A percentile compares a stretch with the other conserved stretches of the same genome.
Conservation (phyloP, 108 stramenopile species). For the Tribonema minus region DNA sequence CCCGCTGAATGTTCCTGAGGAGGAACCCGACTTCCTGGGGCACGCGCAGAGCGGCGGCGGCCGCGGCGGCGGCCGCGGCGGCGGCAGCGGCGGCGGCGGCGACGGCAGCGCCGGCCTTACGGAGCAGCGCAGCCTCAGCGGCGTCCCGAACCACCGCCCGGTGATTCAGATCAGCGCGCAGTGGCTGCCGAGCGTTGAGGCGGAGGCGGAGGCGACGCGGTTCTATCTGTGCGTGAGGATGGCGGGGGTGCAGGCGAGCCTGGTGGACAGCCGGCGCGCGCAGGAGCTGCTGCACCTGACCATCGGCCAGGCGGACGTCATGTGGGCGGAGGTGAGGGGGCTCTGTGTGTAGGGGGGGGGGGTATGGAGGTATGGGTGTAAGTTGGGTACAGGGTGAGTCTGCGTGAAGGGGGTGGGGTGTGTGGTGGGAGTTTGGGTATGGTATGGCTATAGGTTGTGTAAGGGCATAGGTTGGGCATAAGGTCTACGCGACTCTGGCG, state of each 20-base stretch:
- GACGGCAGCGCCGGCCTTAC: not conserved
- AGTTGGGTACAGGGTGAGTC: too few species aligned
- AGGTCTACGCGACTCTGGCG: too few species aligned
- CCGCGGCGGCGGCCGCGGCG: too few species aligned
- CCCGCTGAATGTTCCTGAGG: conserved; percentile 11
- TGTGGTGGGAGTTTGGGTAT: too few species aligned
- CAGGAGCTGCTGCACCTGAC: conserved; percentile 38
- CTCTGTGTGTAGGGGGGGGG: too few species aligned
- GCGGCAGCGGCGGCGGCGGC: not conserved
- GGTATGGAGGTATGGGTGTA: too few species aligned
- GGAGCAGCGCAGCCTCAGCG: conserved; percentile 23
- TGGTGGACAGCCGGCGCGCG: conserved; percentile 10
- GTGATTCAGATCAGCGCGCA: conserved; percentile 26
- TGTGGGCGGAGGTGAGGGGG: not conserved
- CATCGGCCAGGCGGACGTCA: not conserved
- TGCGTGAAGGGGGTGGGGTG: too few species aligned
- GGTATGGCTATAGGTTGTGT: too few species aligned
- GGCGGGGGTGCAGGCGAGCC: not conserved
- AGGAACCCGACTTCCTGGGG: conserved; percentile 2
- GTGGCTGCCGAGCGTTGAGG: not conserved
- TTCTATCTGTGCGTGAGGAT: not conserved
- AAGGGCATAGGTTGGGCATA: too few species aligned
- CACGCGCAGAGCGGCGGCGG: not conserved
- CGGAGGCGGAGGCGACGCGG: not conserved
- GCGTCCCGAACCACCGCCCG: conserved; percentile 15